A percentile compares a stretch with the other conserved stretches of the same genome.
Conservation (phyloP, 75 land plant genomes). For the Pinus taeda region DNA sequence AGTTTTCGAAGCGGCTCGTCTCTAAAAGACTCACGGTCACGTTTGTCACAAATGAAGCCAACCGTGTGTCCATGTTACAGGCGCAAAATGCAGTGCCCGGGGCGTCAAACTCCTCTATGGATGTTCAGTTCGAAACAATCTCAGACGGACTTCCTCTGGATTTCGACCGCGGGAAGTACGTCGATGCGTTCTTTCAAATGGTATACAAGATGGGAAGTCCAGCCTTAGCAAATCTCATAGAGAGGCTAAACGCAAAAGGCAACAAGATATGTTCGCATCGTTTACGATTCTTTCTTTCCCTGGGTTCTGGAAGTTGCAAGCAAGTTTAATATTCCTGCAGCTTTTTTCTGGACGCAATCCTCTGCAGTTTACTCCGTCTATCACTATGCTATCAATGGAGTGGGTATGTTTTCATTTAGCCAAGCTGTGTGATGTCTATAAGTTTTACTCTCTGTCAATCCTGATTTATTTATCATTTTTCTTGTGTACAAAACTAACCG, state of each 20-base stretch:
- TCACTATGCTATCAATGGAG: not conserved
- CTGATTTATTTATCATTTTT: not conserved
- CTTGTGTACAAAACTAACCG: constrained; percentile 2
- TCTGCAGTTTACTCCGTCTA: not conserved
- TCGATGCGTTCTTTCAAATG: too few relatives aligned
- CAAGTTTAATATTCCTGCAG: not conserved
- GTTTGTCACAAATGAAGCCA: constrained; percentile 9
- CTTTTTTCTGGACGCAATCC: not conserved
- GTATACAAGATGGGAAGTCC: too few relatives aligned
- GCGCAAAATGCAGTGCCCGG: too few relatives aligned
- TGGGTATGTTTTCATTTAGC: too few relatives aligned
- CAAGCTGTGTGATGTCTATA: too few relatives aligned
- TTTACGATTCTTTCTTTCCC: not conserved
- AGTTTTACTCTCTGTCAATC: constrained; percentile 12
- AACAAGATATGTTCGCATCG: not conserved
- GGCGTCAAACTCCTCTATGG: too few relatives aligned
- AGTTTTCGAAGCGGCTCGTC: not conserved
- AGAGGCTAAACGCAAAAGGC: too few relatives aligned
- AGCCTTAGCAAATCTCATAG: too few relatives aligned
- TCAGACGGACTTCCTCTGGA: too few relatives aligned
- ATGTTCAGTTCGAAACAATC: too few relatives aligned
- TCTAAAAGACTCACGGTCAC: constrained; percentile 6
- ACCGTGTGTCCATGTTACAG: constrained; percentile 5
- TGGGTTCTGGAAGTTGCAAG: not conserved
- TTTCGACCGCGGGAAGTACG: too few relatives aligned